phyloP scores from a whole-genome alignment of 75 land plant species.

The Picea sitchensis region DNA sequence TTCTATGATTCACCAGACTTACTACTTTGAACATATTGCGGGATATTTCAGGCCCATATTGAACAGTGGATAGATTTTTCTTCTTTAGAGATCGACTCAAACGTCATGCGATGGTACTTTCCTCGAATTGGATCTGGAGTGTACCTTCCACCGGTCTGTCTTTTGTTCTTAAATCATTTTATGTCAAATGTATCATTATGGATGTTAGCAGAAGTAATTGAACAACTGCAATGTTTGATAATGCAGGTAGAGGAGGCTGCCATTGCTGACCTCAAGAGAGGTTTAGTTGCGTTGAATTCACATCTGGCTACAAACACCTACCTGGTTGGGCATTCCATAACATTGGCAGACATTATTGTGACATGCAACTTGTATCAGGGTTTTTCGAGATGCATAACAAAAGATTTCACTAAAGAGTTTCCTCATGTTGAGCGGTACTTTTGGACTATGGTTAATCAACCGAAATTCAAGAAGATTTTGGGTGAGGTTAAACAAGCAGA shows the following conservation, averaged over 20 bases:
- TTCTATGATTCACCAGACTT: too few species aligned
- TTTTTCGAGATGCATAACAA: conserved; percentile 38
- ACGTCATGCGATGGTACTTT: conserved; percentile 40
- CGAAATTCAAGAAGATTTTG: conserved; percentile 35
- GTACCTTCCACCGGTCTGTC: conserved; percentile 20
- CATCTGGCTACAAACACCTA: conserved; percentile 69
- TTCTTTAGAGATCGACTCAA: conserved; percentile 64
- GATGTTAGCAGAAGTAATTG: too few species aligned
- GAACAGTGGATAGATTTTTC: conserved; percentile 97
- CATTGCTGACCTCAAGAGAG: too few species aligned
- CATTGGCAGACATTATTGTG: conserved; percentile 82
- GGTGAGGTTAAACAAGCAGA: conserved; percentile 73
- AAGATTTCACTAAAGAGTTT: conserved; percentile 66
- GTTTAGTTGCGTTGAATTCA: conserved; percentile 30
- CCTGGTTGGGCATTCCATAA: conserved; percentile 77
- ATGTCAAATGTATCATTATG: too few species aligned
- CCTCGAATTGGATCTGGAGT: conserved; percentile 58
- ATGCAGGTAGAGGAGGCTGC: too few species aligned
- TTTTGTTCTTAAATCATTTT: too few species aligned
- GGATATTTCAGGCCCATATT: conserved; percentile 14
- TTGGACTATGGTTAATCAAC: conserved; percentile 59
- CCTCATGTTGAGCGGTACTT: conserved; percentile 94
- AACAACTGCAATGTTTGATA: too few species aligned
- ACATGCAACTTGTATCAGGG: conserved; percentile 62
- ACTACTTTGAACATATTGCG: too few species aligned